Evolutionary conservation across 2,329 filamentous ascomycete species (phyloP).

Genomic region (Penicillium brasilianum): DNA sequence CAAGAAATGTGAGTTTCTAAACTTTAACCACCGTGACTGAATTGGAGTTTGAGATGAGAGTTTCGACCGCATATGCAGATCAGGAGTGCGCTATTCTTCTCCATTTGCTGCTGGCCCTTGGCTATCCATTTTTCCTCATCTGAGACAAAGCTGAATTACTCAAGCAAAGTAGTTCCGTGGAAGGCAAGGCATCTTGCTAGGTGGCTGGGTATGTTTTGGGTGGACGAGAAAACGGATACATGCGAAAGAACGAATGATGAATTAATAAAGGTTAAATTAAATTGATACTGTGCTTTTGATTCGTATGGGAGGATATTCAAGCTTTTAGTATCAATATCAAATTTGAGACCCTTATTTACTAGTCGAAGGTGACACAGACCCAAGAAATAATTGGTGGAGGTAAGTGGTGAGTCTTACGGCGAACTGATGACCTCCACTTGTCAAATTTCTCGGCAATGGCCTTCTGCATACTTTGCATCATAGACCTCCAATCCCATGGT

Average conservation of each 20-base stretch:
- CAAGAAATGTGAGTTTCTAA: neutral
- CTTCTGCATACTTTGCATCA: neutral
- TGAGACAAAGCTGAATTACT: neutral
- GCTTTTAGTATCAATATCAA: neutral
- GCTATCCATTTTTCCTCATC: neutral
- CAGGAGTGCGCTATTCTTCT: neutral
- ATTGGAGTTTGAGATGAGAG: slow-evolving; percentile 3
- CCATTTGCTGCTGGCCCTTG: neutral
- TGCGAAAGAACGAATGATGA: no score
- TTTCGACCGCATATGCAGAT: slow-evolving; percentile 20
- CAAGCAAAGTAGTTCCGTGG: neutral
- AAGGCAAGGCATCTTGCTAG: no score
- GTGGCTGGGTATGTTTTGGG: neutral
- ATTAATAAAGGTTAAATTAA: no score
- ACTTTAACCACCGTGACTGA: neutral
- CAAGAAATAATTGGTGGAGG: neutral
- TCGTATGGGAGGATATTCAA: neutral
- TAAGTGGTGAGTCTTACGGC: neutral
- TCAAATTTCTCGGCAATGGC: neutral
- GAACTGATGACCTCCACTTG: neutral
- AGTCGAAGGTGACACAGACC: neutral
- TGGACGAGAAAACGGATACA: neutral
- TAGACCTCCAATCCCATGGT: neutral
- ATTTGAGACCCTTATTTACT: neutral
- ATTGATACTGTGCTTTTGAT: neutral